These are phyloP conservation scores for Melocanna baccifera DNA, from an alignment of 176 grass and related monocot species.

Conservation along the genomic window DNA sequence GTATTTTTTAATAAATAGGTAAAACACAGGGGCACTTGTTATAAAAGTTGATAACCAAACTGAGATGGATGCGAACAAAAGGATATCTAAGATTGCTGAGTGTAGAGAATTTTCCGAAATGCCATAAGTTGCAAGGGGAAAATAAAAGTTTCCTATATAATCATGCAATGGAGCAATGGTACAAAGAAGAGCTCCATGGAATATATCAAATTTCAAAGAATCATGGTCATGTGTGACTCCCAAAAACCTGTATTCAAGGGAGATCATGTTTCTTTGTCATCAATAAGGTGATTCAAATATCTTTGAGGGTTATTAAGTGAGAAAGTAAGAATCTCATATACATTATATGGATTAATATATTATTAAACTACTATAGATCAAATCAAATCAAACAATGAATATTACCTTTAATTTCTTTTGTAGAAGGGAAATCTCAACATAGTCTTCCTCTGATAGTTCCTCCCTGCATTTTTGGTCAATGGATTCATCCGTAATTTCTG, in stretches of 20 bases:
- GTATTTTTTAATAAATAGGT: not conserved
- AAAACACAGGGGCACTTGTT: not conserved
- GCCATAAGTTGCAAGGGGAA: not conserved
- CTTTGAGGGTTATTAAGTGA: not conserved
- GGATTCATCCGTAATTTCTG: slow-evolving; percentile 86
- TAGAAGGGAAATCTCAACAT: slow-evolving; percentile 80
- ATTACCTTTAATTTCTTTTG: slow-evolving; percentile 76
- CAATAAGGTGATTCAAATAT: not conserved
- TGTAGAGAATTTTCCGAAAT: not conserved
- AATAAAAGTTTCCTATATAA: not conserved
- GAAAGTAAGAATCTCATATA: not conserved
- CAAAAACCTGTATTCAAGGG: not conserved
- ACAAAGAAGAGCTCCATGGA: not conserved
- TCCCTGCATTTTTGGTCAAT: slow-evolving; percentile 84
- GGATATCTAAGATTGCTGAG: not conserved
- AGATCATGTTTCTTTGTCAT: slow-evolving; percentile 15
- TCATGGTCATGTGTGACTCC: not conserved
- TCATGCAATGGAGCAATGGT: not conserved
- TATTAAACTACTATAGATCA: slow-evolving; percentile 11
- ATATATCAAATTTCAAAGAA: slow-evolving; percentile 4
- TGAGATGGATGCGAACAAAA: not conserved
- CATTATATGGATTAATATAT: not conserved
- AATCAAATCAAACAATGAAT: slow-evolving; percentile 23
- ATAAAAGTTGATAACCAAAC: not conserved
- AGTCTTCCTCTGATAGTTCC: slow-evolving; percentile 72